Evolutionary conservation across 768 basidiomycete species (phyloP).

Genomic region (Mycena haematopus): DNA sequence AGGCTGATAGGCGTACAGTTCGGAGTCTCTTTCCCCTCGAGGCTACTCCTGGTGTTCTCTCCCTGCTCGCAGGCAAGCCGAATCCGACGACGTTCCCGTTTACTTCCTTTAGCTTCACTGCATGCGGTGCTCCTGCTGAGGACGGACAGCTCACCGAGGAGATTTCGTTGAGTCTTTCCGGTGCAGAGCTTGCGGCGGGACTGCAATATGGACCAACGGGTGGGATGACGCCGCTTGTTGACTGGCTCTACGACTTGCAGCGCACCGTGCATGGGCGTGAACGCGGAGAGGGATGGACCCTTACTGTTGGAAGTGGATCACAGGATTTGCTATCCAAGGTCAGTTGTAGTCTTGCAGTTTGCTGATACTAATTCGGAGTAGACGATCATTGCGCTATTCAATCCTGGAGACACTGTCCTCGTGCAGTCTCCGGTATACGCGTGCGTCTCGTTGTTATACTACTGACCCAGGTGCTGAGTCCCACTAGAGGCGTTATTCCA

Average conservation of each 20-base stretch:
- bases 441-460: conserved; percentile 43
- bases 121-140: conserved; percentile 53
- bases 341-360: conserved; percentile 21
- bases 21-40: conserved; percentile 81
- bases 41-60: conserved; percentile 76
- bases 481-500: conserved; percentile 63
- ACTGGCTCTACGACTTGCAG: conserved; percentile 80
- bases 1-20: conserved; percentile 46
- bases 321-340: conserved; percentile 93
- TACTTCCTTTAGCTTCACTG: conserved; percentile 73
- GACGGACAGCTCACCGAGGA: conserved; percentile 39
- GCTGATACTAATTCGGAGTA: conserved; percentile 39
- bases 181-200: conserved; percentile 63
- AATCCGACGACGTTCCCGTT: conserved; percentile 93
- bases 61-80: conserved; percentile 90
- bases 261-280: conserved; percentile 69
- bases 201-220: conserved; percentile 81
- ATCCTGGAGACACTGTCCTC: conserved; percentile 81
- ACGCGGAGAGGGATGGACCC: conserved; percentile 69
- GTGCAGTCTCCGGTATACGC: conserved; percentile 86
- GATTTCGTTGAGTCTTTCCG: conserved; percentile 58
- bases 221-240: conserved; percentile 66
- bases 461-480: conserved; percentile 11
- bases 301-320: conserved; percentile 82
- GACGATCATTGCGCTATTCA: conserved; percentile 74